Base-by-base conservation (phyloP, 768 basidiomycete species). In the Serpula lacrymans region DNA sequence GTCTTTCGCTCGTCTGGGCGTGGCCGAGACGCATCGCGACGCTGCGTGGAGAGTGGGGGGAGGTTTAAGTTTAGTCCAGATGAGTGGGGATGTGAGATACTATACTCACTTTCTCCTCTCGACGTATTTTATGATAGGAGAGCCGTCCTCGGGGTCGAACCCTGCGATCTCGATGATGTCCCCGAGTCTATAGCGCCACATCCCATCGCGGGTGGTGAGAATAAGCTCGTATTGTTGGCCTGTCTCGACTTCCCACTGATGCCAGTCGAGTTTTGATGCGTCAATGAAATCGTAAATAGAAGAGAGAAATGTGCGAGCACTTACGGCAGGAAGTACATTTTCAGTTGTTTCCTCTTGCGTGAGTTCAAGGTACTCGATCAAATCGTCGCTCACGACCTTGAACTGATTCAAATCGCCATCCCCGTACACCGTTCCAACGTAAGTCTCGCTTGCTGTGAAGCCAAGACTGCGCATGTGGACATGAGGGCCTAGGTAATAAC, bases 101-200 rank as follows among this genome's bases (percentile, higher is more conserved):
- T 13, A 6, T 4, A 20, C 45, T 20, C 36, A 55, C 54, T 47
- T 42, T 6, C 48, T 42, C 2, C 51, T 54, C 18, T 56, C 51
- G 5, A 56, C 39, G 29, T 42, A 56, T 25, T 44, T 49, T 22
- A 53, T 14, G 8, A 56, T 43, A 3, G 54, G 54, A 16, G 39
- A 32, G 16, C 50, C 54, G n/a, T 55, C 54, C 3, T 13, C 17
- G 2, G 54, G 39, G 31, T 52, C 41, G 37, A 52, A 50, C 2
- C 51, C 54, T 3, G 31, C 28, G 17, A 53, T 17, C 26, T 55
- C 48, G 7, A 52, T 17, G 25, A 55, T 38, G 31, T 55, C 54
- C 3, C 54, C 54, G 3, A 53, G 47, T 11, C 53, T 50, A n/a
- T 56, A 50, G 11, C 50, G 53, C 54, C 53, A 55, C 29, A 55